A percentile compares a stretch with the other conserved stretches of the same genome.
These are phyloP conservation scores for Sesbania bispinosa DNA, from an alignment of 306 rosid genomes.

Conservation along the genomic window DNA sequence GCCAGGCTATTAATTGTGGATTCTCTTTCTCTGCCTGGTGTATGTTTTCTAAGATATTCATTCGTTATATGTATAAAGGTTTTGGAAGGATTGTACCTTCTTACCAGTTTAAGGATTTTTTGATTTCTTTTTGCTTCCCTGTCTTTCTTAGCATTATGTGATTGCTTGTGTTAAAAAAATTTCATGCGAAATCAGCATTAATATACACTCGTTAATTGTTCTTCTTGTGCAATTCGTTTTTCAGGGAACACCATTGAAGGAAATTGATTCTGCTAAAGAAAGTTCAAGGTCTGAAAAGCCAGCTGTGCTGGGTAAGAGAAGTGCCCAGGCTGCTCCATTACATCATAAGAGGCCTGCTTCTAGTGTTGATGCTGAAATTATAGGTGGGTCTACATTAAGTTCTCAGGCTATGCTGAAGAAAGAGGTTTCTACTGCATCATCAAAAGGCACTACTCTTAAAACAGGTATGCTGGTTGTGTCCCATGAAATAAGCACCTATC, in stretches of 20 bases:
- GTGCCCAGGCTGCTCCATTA: conserved; percentile 41
- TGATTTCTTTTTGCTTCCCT: not conserved
- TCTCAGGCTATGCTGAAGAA: conserved; percentile 81
- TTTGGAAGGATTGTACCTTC: not conserved
- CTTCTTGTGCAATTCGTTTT: conserved; percentile 12
- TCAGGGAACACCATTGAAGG: conserved; percentile 61
- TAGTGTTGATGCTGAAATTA: conserved; percentile 89
- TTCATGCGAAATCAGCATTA: not conserved
- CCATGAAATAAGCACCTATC: not conserved
- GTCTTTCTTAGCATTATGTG: not conserved
- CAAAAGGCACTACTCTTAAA: conserved; percentile 65
- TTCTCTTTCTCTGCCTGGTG: conserved; percentile 84
- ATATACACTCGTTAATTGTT: not conserved
- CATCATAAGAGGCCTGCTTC: conserved; percentile 77
- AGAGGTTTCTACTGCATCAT: conserved; percentile 89
- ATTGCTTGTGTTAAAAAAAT: not conserved
- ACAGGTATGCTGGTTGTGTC: conserved; percentile 42
- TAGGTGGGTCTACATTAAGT: conserved; percentile 70
- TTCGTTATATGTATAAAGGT: not conserved
- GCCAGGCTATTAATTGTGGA: conserved; percentile 75
- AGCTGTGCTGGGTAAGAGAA: conserved; percentile 52
- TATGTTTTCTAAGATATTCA: conserved; percentile 41
- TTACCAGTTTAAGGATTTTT: not conserved
- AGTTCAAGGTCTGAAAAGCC: conserved; percentile 54
- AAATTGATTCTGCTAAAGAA: conserved; percentile 63